phyloP scores from a whole-genome alignment of 1,284 basidiomycete genomes.

The Ceratobasidium sp. region DNA sequence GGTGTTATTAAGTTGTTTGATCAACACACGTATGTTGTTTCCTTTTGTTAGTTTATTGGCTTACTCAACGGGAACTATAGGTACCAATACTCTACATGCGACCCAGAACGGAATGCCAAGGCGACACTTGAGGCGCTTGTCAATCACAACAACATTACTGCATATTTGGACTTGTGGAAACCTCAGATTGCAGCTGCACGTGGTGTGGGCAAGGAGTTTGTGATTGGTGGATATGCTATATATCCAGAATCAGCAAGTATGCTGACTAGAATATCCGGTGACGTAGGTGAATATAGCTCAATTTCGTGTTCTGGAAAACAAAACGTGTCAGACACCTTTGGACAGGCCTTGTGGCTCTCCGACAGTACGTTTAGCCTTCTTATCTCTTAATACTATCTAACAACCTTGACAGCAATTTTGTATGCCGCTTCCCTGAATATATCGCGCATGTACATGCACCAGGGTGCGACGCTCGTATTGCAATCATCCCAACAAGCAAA shows the following conservation, averaged over 20 bases:
- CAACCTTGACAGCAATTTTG: constrained; percentile 50
- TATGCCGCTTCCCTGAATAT: constrained; percentile 54
- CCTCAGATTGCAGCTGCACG: constrained; percentile 55
- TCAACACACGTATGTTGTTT: constrained; percentile 47
- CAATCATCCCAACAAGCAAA: constrained; percentile 56
- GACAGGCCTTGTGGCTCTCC: constrained; percentile 55
- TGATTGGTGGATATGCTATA: constrained; percentile 49
- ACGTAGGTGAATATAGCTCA: constrained; percentile 52
- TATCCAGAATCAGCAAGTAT: background rate
- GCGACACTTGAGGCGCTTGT: constrained; percentile 54
- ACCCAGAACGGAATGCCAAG: constrained; percentile 53
- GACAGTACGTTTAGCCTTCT: constrained; percentile 49
- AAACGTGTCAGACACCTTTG: constrained; percentile 56
- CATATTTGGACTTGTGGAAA: constrained; percentile 56
- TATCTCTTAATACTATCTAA: background rate
- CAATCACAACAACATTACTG: constrained; percentile 55
- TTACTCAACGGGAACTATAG: constrained; percentile 45
- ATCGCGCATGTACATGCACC: constrained; percentile 55
- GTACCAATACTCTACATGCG: constrained; percentile 57
- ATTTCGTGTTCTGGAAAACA: constrained; percentile 56
- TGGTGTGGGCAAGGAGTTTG: constrained; percentile 52
- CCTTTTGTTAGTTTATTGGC: background rate
- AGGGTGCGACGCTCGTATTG: constrained; percentile 55
- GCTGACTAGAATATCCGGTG: background rate
- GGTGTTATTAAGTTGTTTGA: constrained; percentile 78